Evolutionary conservation across 495 filamentous ascomycete species (phyloP), one percentile per base, ranked within the genome.

Genomic region (Podospora anserina): DNA sequence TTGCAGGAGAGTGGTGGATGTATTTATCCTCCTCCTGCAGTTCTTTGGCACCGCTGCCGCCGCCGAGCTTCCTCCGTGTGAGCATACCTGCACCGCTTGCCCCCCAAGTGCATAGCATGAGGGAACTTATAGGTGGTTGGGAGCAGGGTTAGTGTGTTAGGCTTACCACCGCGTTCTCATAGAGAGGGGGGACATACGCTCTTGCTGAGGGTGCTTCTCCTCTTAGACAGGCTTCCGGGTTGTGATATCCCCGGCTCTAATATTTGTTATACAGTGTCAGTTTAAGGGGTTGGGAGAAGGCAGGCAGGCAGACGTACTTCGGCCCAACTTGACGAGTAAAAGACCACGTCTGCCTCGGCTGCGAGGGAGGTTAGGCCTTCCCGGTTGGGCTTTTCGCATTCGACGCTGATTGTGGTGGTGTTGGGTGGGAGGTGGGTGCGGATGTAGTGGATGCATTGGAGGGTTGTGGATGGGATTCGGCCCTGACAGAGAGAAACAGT

Each of bases 271-370:
- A 54, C 9, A 6, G 20, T n/a, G 16, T 11, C 55, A 65, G 63
- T 49, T 66, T 65, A 68, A 18, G n/a, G 44, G 26, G 56, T 3
- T 3, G 15, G 15, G 39, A 11, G 15, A 3, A 49, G 39, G 15
- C 6, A 39, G 34, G 34, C 34, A 39, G 34, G 34, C 34, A 1
- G 27, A 79, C 80, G 76, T 77, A 89, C 89, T 76, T 86, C 84
- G 68, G 90, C 89, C 89, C 90, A 91, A 67, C 79, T 83, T 69
- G 84, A 86, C 5, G 89, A 90, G 77, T 89, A 92, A 76, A 92
- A 91, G 19, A 91, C 85, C 16, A 89, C 83, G 73, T 92, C 86
- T 56, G 88, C 88, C 71, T 84, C 82, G 64, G 81, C 80, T 39
- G 89, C 89, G 65, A 91, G 80, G 53, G 85, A 81, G 65, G 83